Evolutionary conservation across 768 basidiomycete species (phyloP).

Genomic region (Dendrothele bispora): DNA sequence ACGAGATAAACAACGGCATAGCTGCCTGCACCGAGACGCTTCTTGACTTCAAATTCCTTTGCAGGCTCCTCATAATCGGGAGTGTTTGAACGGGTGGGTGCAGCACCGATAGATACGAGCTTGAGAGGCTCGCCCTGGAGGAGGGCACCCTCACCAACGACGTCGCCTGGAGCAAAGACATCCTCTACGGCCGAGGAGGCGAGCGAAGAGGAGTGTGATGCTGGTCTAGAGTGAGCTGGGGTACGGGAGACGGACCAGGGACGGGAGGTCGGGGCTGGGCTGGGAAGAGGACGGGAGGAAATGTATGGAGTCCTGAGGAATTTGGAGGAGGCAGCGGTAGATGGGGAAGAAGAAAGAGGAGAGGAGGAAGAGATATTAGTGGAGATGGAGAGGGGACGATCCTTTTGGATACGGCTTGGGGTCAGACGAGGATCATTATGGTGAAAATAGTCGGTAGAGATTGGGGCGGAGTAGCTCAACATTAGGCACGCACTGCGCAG

Average conservation of each 20-base stretch:
- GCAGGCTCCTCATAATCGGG: conserved; percentile 48
- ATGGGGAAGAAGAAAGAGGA: conserved; percentile 13
- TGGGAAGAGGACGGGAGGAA: conserved; percentile 31
- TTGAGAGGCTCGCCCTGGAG: conserved; percentile 69
- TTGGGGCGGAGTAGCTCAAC: conserved; percentile 59
- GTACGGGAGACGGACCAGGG: conserved; percentile 24
- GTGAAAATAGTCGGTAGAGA: conserved; percentile 35
- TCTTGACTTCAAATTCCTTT: conserved; percentile 78
- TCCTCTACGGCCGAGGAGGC: conserved; percentile 49
- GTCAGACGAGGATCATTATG: conserved; percentile 38
- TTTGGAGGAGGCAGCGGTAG: conserved; percentile 32
- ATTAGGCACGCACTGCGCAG: conserved; percentile 38
- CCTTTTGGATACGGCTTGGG: conserved; percentile 40
- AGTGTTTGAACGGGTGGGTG: conserved; percentile 25
- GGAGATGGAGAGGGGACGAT: conserved; percentile 26
- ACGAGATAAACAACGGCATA: conserved; percentile 96
- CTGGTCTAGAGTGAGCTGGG: conserved; percentile 28
- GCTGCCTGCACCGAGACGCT: conserved; percentile 83
- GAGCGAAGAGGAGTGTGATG: conserved; percentile 26
- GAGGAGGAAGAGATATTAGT: conserved; percentile 23
- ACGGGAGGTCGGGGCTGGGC: conserved; percentile 23
- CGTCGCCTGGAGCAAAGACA: conserved; percentile 70
- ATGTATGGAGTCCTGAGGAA: conserved; percentile 40
- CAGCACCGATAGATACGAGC: conserved; percentile 48
- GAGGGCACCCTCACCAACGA: conserved; percentile 64